Evolutionary conservation across 2,329 filamentous ascomycete genomes (phyloP), one percentile per base, ranked within the genome.

Genomic region (Trichophyton equinum): DNA sequence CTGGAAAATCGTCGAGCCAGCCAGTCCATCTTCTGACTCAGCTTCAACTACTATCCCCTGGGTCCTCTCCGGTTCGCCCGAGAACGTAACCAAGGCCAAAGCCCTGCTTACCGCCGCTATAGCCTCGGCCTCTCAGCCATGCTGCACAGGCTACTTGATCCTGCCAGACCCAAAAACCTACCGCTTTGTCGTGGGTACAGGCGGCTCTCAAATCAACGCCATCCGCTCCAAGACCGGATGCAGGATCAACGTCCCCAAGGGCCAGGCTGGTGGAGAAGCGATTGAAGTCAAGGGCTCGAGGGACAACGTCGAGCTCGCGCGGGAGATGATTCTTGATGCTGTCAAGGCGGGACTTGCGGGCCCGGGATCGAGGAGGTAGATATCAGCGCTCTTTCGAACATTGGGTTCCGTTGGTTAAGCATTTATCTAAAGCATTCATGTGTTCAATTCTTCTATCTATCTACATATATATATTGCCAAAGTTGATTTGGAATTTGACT

Each of bases 161-260:
- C 82, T 99, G 44, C 88, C 92, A 0, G 92, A 99, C 71, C 89
- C 94, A 9, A 85, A 83, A 67, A 90, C 89, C 55, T 96, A 96
- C 79, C 85, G 92, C 64, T 88, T 88, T 65, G 89, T 99, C 57
- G 91, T 99, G 67, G 94, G 94, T 3, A 85, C 87, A 65, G 88
- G 87, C 62, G 94, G 94, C 62, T 88, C 84, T 73, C 92, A 92
- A 75, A 95, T 99, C 73, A 96, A 96, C 76, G 79, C 84, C 47
- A 96, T 99, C 72, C 85, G 94, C 67, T 90, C 89, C 77, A 85
- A 94, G 78, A 96, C 91, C 58, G 89, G 88, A 60, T 96, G 91
- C 76, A 91, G 88, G 76, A 95, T 99, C 72, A 91, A 91, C 65
- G 92, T 99, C 46, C 94, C 94, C 22, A 85, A 89, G 66, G 86